These are phyloP conservation scores for Fusarium succisae DNA, from an alignment of 2,329 filamentous ascomycete genomes.

Conservation along the genomic window DNA sequence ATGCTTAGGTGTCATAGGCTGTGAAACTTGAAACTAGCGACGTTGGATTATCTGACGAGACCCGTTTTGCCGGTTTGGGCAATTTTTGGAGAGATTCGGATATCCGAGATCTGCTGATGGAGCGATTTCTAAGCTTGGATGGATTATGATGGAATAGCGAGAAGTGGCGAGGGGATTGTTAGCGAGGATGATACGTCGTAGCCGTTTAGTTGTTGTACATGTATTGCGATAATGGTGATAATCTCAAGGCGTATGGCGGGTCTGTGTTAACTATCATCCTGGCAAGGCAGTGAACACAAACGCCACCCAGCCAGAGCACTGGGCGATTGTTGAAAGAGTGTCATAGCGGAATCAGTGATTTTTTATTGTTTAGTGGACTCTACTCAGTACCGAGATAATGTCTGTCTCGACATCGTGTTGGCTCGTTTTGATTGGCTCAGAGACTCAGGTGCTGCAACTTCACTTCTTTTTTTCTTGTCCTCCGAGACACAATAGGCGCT, in stretches of 20 bases:
- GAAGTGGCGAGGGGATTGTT: no score
- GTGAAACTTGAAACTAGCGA: background rate
- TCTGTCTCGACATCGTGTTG: background rate
- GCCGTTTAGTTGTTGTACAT: background rate
- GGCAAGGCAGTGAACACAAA: background rate
- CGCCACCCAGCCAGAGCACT: background rate
- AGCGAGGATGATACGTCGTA: background rate
- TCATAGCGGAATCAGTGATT: background rate
- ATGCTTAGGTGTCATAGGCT: conserved; percentile 2
- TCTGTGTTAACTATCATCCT: no score
- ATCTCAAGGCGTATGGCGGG: no score
- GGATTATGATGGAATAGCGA: background rate
- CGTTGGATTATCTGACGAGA: background rate
- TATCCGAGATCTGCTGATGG: background rate
- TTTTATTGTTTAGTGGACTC: background rate
- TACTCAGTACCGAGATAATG: background rate
- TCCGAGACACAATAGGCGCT: background rate
- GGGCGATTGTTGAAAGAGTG: background rate
- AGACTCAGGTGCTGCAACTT: background rate
- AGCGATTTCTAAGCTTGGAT: background rate
- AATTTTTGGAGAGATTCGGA: background rate
- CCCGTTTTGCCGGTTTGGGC: background rate
- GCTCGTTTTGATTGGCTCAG: background rate
- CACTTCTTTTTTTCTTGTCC: background rate
- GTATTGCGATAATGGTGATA: background rate